Evolutionary conservation across 2,329 filamentous ascomycete genomes (phyloP).

Genomic region (Aspergillus unguis): DNA sequence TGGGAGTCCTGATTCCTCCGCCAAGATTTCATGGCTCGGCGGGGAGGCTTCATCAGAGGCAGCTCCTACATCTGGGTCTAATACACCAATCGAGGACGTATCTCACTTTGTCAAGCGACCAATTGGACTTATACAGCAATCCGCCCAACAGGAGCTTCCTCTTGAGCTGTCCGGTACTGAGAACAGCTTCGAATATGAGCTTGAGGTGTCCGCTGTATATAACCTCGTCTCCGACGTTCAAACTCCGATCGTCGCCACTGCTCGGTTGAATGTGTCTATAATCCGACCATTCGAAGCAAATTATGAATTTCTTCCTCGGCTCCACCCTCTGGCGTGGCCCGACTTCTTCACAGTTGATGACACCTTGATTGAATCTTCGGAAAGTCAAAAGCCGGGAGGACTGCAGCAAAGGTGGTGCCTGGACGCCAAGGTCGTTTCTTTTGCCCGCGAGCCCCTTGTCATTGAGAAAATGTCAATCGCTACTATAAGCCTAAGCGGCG

Average conservation of each 20-base stretch:
- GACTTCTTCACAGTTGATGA: conserved; percentile 70
- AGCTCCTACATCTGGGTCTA: conserved; percentile 18
- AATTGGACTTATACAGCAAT: conserved; percentile 36
- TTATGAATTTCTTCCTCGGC: conserved; percentile 77
- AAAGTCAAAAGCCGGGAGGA: conserved; percentile 50
- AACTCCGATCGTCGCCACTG: conserved; percentile 73
- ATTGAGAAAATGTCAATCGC: conserved; percentile 65
- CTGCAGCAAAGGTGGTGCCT: conserved; percentile 80
- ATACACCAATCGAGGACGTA: conserved; percentile 27
- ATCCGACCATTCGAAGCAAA: conserved; percentile 86
- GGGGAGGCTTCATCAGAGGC: conserved; percentile 25
- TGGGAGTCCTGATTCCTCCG: conserved; percentile 51
- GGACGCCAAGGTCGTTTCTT: conserved; percentile 68
- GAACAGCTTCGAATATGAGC: conserved; percentile 58
- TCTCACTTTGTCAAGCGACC: conserved; percentile 32
- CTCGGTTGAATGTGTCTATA: conserved; percentile 67
- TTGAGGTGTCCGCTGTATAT: conserved; percentile 74
- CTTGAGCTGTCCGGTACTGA: conserved; percentile 52
- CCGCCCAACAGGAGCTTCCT: conserved; percentile 29
- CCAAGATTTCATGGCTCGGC: conserved; percentile 48
- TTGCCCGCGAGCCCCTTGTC: conserved; percentile 62
- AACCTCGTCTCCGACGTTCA: conserved; percentile 73
- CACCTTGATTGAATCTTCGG: conserved; percentile 28
- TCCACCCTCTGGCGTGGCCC: conserved; percentile 79
- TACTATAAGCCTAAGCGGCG: conserved; percentile 59